Base-by-base conservation (phyloP, 2,329 filamentous ascomycete species). In the Talaromyces amestolkiae region DNA sequence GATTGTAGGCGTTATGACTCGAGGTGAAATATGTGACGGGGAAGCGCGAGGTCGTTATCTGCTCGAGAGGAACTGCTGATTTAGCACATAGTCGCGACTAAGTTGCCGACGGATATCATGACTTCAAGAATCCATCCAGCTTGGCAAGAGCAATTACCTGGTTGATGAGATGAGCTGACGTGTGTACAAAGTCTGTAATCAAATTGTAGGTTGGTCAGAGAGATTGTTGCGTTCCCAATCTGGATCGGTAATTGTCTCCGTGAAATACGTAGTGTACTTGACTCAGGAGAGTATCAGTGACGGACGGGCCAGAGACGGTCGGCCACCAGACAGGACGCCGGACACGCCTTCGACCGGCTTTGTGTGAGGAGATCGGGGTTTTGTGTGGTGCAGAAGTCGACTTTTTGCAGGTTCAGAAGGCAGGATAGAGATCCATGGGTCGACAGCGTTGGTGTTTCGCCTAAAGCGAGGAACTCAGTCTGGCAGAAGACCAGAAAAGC, bases 291-390 rank as follows among this genome's bases (percentile, higher is more conserved):
- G 60, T 37, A 7, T 33, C 33, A 58, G 54, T 37, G 54, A 58
- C 33, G 22, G 58, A 66, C 61, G 31, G 61, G 43, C 65, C 49
- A 58, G 56, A 67, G 65, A 67, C 65, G 62, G 65, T 65, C 62
- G 65, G 62, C 62, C 62, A 62, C 67, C 53, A 65, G 59, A 51
- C 8, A 51, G 61, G 53, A 65, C 43, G 64, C 64, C 64, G 64
- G 63, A 65, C 66, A 67, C 67, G 65, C 56, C 67, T 41, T 65
- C 61, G 31, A 51, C 65, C 62, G 60, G 54, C 67, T 63, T 45
- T 47, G 3, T n/a, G 19, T 15, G 41, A 27, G 47, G 35, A 33
- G 39, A 9, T 51, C 31, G 39, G 39, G 51, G 37, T 41, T 41
- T 45, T 43, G 43, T 54, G 53, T 62, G 35, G n/a, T 31, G 27